Evolutionary conservation across 1,284 basidiomycete genomes (phyloP).

Genomic region (Ustilago shanxiensis): DNA sequence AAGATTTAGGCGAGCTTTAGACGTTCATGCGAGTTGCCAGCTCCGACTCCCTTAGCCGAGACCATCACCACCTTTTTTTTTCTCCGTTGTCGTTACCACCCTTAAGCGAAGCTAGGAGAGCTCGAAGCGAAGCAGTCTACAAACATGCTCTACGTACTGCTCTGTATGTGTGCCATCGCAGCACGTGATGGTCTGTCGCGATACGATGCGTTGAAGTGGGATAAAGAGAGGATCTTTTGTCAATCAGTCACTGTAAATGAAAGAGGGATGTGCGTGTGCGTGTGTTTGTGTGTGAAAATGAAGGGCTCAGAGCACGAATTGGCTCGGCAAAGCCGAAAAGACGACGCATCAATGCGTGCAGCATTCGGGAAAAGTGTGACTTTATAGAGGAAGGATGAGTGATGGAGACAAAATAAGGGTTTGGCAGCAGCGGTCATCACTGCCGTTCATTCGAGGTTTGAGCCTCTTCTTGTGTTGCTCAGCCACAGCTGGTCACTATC

Average conservation of each 20-base stretch:
- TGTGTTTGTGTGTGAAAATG: background rate
- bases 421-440: background rate
- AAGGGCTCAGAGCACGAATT: background rate
- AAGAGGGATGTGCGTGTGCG: background rate
- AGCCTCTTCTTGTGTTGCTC: constrained; percentile 1
- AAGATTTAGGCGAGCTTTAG: background rate
- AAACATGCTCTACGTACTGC: background rate
- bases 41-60: constrained; percentile 27
- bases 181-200: background rate
- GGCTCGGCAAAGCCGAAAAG: constrained; percentile 3
- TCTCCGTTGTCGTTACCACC: background rate
- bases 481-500: background rate
- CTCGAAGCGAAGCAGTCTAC: constrained; percentile 2
- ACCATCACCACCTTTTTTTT: constrained; percentile 23
- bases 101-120: background rate
- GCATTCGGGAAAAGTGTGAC: constrained; percentile 1
- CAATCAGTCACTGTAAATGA: background rate
- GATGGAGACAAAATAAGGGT: background rate
- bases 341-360: constrained; percentile 1
- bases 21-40: constrained; percentile 9
- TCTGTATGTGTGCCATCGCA: background rate
- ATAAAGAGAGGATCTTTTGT: too few species aligned
- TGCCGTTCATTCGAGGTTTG: background rate
- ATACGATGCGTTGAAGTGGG: background rate
- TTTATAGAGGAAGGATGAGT: constrained; percentile 1